Percentiles rank a stretch among this genome's conserved stretches.
These are phyloP conservation scores for Botrytis deweyae DNA, from an alignment of 2,329 filamentous ascomycete species.

Conservation along the genomic window DNA sequence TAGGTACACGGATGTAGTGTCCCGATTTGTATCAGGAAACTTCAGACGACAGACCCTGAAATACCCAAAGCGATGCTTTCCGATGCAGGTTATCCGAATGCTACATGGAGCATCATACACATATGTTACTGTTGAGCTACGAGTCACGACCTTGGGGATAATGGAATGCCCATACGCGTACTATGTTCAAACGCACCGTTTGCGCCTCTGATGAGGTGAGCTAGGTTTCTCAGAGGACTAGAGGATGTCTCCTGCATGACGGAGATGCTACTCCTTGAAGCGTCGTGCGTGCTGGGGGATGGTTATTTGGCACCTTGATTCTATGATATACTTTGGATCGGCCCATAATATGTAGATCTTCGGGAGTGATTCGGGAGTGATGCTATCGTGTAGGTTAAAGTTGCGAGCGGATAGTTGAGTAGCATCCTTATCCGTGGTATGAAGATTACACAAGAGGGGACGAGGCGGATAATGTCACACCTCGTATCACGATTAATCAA, in stretches of 20 bases:
- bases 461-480: too few relatives aligned
- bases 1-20: neutral
- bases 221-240: neutral
- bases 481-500: neutral
- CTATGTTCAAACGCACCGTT: neutral
- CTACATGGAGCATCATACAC: neutral
- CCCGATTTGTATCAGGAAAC: neutral
- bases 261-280: conserved; percentile 4
- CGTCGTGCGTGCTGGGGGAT: neutral
- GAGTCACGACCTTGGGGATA: neutral
- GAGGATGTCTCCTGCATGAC: neutral
- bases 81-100: neutral
- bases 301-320: neutral
- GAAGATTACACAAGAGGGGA: neutral
- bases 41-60: neutral
- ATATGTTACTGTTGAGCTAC: neutral
- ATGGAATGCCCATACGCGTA: neutral
- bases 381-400: neutral
- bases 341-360: neutral
- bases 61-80: neutral
- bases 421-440: neutral
- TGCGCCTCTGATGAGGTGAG: neutral
- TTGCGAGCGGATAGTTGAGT: neutral
- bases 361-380: conserved; percentile 2
- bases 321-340: neutral